Evolutionary conservation across 75 land plant genomes (phyloP), one percentile per base, ranked within the genome.

Genomic region (Selaginella moellendorffii): DNA sequence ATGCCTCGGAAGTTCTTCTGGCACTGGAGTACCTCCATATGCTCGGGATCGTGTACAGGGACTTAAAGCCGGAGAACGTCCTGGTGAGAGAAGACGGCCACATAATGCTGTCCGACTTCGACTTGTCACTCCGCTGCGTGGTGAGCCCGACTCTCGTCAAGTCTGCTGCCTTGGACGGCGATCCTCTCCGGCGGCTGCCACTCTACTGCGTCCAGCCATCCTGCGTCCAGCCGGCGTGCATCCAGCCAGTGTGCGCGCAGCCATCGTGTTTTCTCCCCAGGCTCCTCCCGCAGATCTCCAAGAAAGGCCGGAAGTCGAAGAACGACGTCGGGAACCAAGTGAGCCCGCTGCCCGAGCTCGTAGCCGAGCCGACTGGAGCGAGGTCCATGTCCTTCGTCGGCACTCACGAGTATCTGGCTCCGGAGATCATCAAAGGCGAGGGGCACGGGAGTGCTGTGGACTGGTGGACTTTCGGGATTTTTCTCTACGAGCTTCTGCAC

Each of bases 351-450:
- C 95, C 90, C 0, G 92, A 88, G 73, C 90, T 88, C 30, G 80
- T 88, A 20, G 95, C 77, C 54, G 95, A 88, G 63, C 95, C 95
- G n/a, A 88, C 86, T 19, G 76, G 61, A 54, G 95, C 90, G 21
- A 72, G 95, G 14, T 88, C 95, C 24, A 80, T 83, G 72, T 85
- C 90, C 0, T 88, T 88, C 69, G 95, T 88, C 21, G 95, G 95
- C 14, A 88, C 95, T 19, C 95, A 88, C 72, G 95, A 88, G 54
- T 88, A 88, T 69, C 62, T 87, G 24, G 85, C 91, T 0, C 91
- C 91, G 0, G 91, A 87, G 61, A 85, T 87, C 52, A 80, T 88
- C 73, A 80, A 80, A 68, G 92, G 83, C 14, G 78, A 82, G 52
- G 86, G 86, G 46, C 86, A 83, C 67, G 86, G 86, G n/a, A 80